A percentile compares a stretch with the other conserved stretches of the same genome.
phyloP scores from a whole-genome alignment of 2,329 filamentous ascomycete genomes.

The Calonectria fujianensis region DNA sequence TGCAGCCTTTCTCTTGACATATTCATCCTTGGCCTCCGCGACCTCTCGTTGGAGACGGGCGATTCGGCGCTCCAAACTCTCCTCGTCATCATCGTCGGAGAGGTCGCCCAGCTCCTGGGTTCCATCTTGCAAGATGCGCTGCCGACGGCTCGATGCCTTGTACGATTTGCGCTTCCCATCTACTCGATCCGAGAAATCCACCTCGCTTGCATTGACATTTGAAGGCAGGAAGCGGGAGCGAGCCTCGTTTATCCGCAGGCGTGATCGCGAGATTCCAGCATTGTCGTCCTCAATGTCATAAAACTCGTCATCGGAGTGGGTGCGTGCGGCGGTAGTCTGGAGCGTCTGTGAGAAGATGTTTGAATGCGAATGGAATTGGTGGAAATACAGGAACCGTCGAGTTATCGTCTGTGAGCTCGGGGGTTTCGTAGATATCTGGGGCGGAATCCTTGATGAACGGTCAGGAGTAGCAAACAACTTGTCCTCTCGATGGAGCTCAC shows the following conservation, averaged over 20 bases:
- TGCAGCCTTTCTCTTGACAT: constrained; percentile 72
- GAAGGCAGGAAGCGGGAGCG: constrained; percentile 86
- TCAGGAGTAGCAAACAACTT: constrained; percentile 43
- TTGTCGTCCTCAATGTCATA: constrained; percentile 78
- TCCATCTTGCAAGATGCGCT: constrained; percentile 77
- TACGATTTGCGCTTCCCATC: constrained; percentile 89
- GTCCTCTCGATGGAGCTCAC: constrained; percentile 65
- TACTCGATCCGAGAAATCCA: constrained; percentile 93
- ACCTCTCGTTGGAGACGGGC: constrained; percentile 89
- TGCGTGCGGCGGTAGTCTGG: constrained; percentile 74
- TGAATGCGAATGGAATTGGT: background rate
- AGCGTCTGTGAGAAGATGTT: constrained; percentile 49
- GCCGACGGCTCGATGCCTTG: constrained; percentile 81
- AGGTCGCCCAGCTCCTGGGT: constrained; percentile 82
- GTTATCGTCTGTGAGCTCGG: constrained; percentile 91
- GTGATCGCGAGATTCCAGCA: constrained; percentile 83
- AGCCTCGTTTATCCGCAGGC: constrained; percentile 85
- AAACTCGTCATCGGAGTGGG: constrained; percentile 77
- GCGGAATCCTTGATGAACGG: constrained; percentile 81
- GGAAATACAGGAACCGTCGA: constrained; percentile 85
- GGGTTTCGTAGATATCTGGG: constrained; percentile 97
- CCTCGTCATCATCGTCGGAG: constrained; percentile 83
- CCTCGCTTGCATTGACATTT: constrained; percentile 83
- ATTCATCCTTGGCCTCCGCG: constrained; percentile 81
- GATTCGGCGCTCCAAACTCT: constrained; percentile 85